These are phyloP conservation scores for Calonectria hawksworthii DNA, from an alignment of 2,329 filamentous ascomycete genomes.

Conservation along the genomic window DNA sequence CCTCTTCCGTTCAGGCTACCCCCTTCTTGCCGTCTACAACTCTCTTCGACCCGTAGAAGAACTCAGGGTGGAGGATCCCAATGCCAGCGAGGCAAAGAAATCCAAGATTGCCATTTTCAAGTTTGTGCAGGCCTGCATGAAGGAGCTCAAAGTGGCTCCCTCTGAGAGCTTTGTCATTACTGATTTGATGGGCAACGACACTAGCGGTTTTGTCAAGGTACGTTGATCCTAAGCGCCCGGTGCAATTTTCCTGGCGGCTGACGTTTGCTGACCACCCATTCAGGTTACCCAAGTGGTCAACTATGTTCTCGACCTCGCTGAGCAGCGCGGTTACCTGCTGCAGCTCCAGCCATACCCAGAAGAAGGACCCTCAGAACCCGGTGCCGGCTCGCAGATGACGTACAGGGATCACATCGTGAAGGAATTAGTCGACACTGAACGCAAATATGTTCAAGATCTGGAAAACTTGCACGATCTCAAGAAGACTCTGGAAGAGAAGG, in stretches of 20 bases:
- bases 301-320: constrained; percentile 87
- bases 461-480: constrained; percentile 95
- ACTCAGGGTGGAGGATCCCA: constrained; percentile 76
- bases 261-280: background rate
- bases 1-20: constrained; percentile 85
- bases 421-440: constrained; percentile 93
- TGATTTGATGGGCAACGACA: constrained; percentile 93
- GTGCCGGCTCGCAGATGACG: constrained; percentile 76
- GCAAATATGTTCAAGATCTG: constrained; percentile 97
- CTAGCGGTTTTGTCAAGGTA: constrained; percentile 96
- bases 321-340: constrained; percentile 80
- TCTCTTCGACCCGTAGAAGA: constrained; percentile 78
- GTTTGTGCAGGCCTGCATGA: constrained; percentile 90
- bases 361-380: constrained; percentile 60
- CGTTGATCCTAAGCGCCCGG: constrained; percentile 34
- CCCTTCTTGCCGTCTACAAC: constrained; percentile 92
- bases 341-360: constrained; percentile 71
- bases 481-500: constrained; percentile 88
- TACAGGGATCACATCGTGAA: constrained; percentile 89
- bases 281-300: constrained; percentile 91
- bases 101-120: constrained; percentile 92
- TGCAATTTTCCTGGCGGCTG: background rate
- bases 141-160: constrained; percentile 82
- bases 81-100: constrained; percentile 77
- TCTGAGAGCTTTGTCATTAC: constrained; percentile 92